Evolutionary conservation across 2,329 filamentous ascomycete genomes (phyloP).

Genomic region (Microsporum ferrugineum): DNA sequence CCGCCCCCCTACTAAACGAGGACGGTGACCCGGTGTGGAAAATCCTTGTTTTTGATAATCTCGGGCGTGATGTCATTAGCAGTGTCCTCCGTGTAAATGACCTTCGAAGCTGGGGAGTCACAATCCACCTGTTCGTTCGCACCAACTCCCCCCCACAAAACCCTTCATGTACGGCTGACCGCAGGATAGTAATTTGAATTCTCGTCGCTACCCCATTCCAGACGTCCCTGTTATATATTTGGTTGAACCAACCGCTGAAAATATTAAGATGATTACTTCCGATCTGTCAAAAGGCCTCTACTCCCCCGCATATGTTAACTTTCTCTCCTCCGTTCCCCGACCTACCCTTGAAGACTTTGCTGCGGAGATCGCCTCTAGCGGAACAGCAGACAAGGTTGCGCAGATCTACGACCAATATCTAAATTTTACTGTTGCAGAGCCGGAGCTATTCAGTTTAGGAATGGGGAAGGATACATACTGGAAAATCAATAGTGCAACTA

Average conservation of each 20-base stretch:
- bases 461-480: constrained; percentile 91
- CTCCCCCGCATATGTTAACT: constrained; percentile 90
- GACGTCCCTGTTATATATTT: constrained; percentile 95
- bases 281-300: constrained; percentile 84
- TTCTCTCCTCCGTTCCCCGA: constrained; percentile 83
- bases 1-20: constrained; percentile 69
- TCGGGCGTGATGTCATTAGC: constrained; percentile 89
- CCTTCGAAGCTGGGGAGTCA: constrained; percentile 84
- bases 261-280: constrained; percentile 68
- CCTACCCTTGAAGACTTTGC: constrained; percentile 92
- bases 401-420: constrained; percentile 95
- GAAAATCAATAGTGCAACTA: constrained; percentile 88
- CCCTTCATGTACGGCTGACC: constrained; percentile 11
- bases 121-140: constrained; percentile 68
- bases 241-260: constrained; percentile 74
- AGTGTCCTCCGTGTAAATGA: constrained; percentile 92
- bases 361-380: constrained; percentile 68
- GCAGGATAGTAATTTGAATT: constrained; percentile 58
- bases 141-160: not conserved
- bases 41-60: constrained; percentile 85
- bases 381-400: constrained; percentile 77
- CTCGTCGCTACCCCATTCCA: constrained; percentile 75
- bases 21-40: constrained; percentile 96
- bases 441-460: constrained; percentile 86
- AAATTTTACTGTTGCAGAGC: constrained; percentile 93